phyloP scores from a whole-genome alignment of 2,329 filamentous ascomycete genomes.

The Trichoderma sp. region DNA sequence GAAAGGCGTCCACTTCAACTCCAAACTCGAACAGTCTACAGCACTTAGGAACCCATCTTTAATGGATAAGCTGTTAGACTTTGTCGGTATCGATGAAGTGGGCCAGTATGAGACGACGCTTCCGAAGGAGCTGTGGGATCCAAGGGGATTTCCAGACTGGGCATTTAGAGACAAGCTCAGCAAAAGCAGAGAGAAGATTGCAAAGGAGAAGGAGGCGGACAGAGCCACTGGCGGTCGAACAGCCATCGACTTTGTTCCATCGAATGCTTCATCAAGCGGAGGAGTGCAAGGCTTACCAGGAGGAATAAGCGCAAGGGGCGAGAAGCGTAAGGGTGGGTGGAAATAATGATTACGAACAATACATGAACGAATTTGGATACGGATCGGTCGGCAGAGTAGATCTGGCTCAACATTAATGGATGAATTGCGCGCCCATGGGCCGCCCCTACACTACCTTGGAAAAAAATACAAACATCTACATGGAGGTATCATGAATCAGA shows the following conservation, averaged over 20 bases:
- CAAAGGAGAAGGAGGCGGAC: slow-evolving; percentile 48
- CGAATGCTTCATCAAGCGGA: slow-evolving; percentile 28
- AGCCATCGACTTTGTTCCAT: slow-evolving; percentile 53
- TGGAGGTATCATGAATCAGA: slow-evolving; percentile 37
- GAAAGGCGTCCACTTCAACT: slow-evolving; percentile 76
- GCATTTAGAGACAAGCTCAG: slow-evolving; percentile 54
- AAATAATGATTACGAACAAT: slow-evolving; percentile 26
- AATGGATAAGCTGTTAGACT: slow-evolving; percentile 70
- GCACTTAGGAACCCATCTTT: slow-evolving; percentile 72
- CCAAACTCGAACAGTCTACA: slow-evolving; percentile 65
- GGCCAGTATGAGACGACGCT: slow-evolving; percentile 69
- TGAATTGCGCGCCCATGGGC: slow-evolving; percentile 20
- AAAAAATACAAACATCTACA: slow-evolving; percentile 24
- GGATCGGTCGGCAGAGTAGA: not conserved
- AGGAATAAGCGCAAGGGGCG: slow-evolving; percentile 31
- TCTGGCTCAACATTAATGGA: slow-evolving; percentile 24
- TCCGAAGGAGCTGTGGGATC: slow-evolving; percentile 58
- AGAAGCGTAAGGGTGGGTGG: slow-evolving; percentile 41
- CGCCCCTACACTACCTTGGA: slow-evolving; percentile 7
- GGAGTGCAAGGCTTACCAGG: slow-evolving; percentile 16
- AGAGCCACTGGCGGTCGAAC: slow-evolving; percentile 43
- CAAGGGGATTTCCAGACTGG: slow-evolving; percentile 54
- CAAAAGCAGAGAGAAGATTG: slow-evolving; percentile 48
- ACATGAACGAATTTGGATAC: not conserved
- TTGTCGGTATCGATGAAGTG: slow-evolving; percentile 53